Conservation (phyloP, 352 stramenopile species). For the Phytophthora lateralis region DNA sequence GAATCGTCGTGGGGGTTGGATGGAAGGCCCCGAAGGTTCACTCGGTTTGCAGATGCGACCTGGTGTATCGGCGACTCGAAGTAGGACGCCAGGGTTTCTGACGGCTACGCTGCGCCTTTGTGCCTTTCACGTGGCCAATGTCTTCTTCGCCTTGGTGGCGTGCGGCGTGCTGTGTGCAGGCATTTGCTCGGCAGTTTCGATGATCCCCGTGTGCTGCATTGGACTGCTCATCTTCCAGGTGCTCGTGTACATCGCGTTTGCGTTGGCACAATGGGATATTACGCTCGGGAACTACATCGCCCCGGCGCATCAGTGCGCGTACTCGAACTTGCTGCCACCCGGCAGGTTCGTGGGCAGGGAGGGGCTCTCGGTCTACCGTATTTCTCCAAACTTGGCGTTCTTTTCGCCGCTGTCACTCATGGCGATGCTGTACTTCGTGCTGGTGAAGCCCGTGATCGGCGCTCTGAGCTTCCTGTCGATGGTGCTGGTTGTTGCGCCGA, state of each 20-base stretch:
- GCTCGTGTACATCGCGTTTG: constrained; percentile 57
- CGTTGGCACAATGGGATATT: constrained; percentile 66
- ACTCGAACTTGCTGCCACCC: constrained; percentile 36
- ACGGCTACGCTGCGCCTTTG: constrained; percentile 49
- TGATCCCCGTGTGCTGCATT: constrained; percentile 70
- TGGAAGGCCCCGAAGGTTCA: constrained; percentile 1
- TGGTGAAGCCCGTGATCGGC: constrained; percentile 59
- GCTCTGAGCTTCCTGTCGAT: constrained; percentile 42
- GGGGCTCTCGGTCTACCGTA: constrained; percentile 36
- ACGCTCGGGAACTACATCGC: constrained; percentile 46
- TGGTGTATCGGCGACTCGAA: background rate
- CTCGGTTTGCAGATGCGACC: constrained; percentile 2
- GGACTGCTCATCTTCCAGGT: constrained; percentile 68
- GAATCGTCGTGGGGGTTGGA: background rate
- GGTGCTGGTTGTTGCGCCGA: constrained; percentile 35
- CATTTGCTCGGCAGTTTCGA: constrained; percentile 41
- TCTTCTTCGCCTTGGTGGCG: constrained; percentile 52
- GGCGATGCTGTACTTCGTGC: constrained; percentile 71
- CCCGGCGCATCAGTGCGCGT: constrained; percentile 41
- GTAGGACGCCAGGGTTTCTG: constrained; percentile 19
- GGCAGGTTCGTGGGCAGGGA: constrained; percentile 17
- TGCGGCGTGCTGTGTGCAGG: constrained; percentile 55
- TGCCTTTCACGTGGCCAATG: constrained; percentile 65
- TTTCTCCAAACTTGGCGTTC: constrained; percentile 49
- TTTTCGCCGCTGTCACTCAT: constrained; percentile 73